A percentile compares a stretch with the other conserved stretches of the same genome.
Conservation (phyloP, 345 rosid species). For the Acer yangbiense region DNA sequence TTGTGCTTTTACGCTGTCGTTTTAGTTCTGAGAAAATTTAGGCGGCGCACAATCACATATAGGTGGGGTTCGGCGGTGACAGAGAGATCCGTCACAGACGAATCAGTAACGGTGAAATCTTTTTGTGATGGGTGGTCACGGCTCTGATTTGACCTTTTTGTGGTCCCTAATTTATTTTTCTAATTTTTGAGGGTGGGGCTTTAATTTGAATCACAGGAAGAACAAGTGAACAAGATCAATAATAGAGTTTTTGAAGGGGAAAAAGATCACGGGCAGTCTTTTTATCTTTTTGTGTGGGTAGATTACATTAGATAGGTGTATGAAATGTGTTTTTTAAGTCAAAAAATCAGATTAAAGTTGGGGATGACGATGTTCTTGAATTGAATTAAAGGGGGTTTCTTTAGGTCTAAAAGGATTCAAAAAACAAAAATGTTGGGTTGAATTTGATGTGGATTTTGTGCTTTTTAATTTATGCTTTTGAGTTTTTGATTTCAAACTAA, state of each 20-base stretch:
- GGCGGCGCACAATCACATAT: conserved; percentile 22
- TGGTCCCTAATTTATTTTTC: neutral
- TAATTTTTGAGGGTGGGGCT: neutral
- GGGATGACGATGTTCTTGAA: neutral
- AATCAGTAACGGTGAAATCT: neutral
- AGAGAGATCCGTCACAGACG: neutral
- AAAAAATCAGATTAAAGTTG: conserved; percentile 4
- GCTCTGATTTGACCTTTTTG: neutral
- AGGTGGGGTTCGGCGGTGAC: conserved; percentile 13
- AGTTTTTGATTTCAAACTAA: neutral
- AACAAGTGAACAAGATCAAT: too few species aligned
- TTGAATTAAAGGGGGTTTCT: neutral
- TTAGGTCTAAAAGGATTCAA: neutral
- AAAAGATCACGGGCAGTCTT: neutral
- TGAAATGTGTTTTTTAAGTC: neutral
- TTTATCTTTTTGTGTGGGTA: neutral
- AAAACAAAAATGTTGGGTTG: neutral
- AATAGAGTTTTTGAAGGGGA: neutral
- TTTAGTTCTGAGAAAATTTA: neutral
- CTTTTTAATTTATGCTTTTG: neutral
- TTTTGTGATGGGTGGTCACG: neutral
- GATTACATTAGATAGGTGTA: neutral
- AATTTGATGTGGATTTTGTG: neutral
- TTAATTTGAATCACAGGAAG: conserved; percentile 18
- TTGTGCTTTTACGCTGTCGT: conserved; percentile 8